Conservation (phyloP, 805 yeast genomes). For the Hemisphaericaspora nanyangensis region DNA sequence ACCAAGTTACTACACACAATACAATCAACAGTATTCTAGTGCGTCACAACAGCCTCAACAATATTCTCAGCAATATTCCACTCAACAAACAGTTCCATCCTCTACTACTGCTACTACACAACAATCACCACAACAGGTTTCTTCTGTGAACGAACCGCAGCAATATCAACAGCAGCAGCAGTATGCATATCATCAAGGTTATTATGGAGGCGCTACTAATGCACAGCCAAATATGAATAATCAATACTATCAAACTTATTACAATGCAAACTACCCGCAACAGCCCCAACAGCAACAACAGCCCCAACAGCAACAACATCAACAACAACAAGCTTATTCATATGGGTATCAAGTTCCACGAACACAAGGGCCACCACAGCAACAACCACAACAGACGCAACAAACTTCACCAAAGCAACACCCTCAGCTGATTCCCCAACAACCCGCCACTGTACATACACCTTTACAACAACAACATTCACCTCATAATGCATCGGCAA, state of each 20-base stretch:
- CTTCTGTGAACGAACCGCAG: not conserved
- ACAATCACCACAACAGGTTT: conserved; percentile 3
- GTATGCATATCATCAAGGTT: not conserved
- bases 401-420: not conserved
- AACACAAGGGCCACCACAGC: conserved; percentile 1
- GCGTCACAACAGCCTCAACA: conserved; percentile 3
- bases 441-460: not conserved
- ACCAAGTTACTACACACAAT: conserved; percentile 5
- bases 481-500: not conserved
- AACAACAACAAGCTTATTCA: not conserved
- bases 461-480: not conserved
- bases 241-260: conserved; percentile 5
- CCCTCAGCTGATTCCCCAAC: not conserved
- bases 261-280: conserved; percentile 7
- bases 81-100: not conserved
- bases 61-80: conserved; percentile 1
- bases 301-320: conserved; percentile 4
- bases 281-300: conserved; percentile 7
- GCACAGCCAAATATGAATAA: conserved; percentile 1
- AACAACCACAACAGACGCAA: not conserved
- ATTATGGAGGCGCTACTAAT: not conserved
- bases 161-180: conserved; percentile 2
- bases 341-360: not conserved
- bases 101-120: conserved; percentile 1
- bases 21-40: conserved; percentile 6